These are phyloP conservation scores for Neospermospora avenae DNA, from an alignment of 2,329 filamentous ascomycete genomes.

Conservation along the genomic window DNA sequence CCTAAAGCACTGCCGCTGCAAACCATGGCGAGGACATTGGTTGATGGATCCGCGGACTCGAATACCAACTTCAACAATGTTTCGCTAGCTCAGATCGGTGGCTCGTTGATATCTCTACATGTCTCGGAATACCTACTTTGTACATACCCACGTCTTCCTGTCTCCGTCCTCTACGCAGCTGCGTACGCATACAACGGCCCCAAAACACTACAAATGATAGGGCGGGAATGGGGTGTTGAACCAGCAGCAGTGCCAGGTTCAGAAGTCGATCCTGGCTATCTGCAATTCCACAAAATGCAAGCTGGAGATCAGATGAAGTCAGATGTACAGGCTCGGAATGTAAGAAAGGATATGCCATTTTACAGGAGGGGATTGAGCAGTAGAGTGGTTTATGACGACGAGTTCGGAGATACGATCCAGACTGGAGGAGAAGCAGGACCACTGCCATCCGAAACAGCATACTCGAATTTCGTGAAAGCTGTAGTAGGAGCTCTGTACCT, in stretches of 20 bases:
- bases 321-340: slow-evolving; percentile 49
- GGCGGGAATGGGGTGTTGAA: slow-evolving; percentile 89
- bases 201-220: slow-evolving; percentile 68
- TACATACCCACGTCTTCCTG: slow-evolving; percentile 86
- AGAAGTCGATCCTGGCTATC: slow-evolving; percentile 86
- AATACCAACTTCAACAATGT: slow-evolving; percentile 84
- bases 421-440: slow-evolving; percentile 26
- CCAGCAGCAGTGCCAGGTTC: slow-evolving; percentile 78
- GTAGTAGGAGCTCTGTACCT: slow-evolving; percentile 82
- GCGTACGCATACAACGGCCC: slow-evolving; percentile 81
- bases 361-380: slow-evolving; percentile 71
- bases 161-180: slow-evolving; percentile 80
- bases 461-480: slow-evolving; percentile 76
- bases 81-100: slow-evolving; percentile 76
- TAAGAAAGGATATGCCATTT: slow-evolving; percentile 48
- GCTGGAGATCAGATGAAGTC: slow-evolving; percentile 39
- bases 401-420: slow-evolving; percentile 68
- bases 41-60: slow-evolving; percentile 80
- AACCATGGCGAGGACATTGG: slow-evolving; percentile 79
- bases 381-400: slow-evolving; percentile 76
- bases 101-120: slow-evolving; percentile 83
- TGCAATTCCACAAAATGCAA: slow-evolving; percentile 67
- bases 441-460: slow-evolving; percentile 46
- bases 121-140: slow-evolving; percentile 83
- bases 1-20: slow-evolving; percentile 78